Percentiles rank a stretch among this genome's conserved stretches.
Evolutionary conservation across 805 yeast genomes (phyloP).

Genomic region (Kodamaea kaohsiungensis): DNA sequence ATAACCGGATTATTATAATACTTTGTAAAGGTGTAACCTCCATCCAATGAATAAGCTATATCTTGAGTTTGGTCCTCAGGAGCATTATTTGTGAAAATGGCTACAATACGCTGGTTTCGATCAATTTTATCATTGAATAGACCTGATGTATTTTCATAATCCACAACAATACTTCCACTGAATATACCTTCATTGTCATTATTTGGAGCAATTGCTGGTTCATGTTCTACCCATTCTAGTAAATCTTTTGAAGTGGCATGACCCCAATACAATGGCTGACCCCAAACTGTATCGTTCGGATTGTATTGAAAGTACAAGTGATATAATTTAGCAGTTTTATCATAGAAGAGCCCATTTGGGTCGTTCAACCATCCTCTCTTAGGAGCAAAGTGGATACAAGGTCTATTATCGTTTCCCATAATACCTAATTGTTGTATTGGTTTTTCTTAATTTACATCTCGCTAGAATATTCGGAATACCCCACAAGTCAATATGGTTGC

Average conservation of each 20-base stretch:
- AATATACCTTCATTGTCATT: conserved; percentile 30
- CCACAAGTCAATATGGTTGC: background rate
- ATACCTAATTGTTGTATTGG: background rate
- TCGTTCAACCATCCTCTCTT: conserved; percentile 42
- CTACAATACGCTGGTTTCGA: conserved; percentile 35
- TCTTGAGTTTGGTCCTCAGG: conserved; percentile 30
- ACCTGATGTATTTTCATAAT: conserved; percentile 37
- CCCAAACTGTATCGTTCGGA: conserved; percentile 35
- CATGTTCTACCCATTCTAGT: conserved; percentile 32
- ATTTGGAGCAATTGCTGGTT: conserved; percentile 29
- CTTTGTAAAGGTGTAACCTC: conserved; percentile 33
- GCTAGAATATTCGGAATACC: background rate
- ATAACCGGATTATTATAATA: conserved; percentile 33
- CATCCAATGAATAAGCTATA: conserved; percentile 35
- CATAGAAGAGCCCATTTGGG: conserved; percentile 44
- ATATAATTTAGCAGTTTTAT: conserved; percentile 26
- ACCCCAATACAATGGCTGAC: conserved; percentile 41
- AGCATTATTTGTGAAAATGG: conserved; percentile 33
- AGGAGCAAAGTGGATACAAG: conserved; percentile 34
- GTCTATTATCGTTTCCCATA: conserved; percentile 7
- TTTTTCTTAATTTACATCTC: background rate
- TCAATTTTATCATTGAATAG: conserved; percentile 24
- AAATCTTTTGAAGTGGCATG: conserved; percentile 40
- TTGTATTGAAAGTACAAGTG: conserved; percentile 42
- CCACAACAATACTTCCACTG: conserved; percentile 40